A percentile compares a stretch with the other conserved stretches of the same genome.
Evolutionary conservation across 305 asterid species (phyloP).

Genomic region (Solanum hybrid): DNA sequence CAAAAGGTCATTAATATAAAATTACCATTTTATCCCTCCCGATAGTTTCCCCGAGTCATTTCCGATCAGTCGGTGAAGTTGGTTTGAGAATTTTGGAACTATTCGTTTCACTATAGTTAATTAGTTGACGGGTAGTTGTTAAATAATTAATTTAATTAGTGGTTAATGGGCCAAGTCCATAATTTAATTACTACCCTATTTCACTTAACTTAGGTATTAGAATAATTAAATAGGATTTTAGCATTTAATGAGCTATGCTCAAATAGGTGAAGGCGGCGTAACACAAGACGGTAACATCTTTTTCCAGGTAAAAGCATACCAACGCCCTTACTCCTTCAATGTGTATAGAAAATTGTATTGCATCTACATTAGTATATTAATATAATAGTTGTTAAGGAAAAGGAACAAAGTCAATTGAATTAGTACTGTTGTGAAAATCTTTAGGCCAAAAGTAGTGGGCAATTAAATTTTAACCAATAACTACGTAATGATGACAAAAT

Average conservation of each 20-base stretch:
- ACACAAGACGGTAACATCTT: neutral
- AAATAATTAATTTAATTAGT: too few species aligned
- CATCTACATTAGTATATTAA: neutral
- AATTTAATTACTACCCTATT: neutral
- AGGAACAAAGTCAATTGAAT: neutral
- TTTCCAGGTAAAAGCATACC: neutral
- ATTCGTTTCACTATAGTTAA: neutral
- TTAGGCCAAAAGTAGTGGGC: neutral
- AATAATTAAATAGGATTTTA: neutral
- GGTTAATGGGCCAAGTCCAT: neutral
- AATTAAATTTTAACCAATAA: neutral
- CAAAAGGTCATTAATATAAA: neutral
- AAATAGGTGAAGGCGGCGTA: neutral
- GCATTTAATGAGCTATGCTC: neutral
- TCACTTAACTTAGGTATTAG: neutral
- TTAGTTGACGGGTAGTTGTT: neutral
- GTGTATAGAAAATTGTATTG: neutral
- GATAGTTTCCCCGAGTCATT: neutral
- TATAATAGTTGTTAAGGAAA: neutral
- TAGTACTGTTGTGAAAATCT: neutral
- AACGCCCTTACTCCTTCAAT: neutral
- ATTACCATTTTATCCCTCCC: neutral
- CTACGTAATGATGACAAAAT: neutral
- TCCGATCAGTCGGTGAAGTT: neutral
- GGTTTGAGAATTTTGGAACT: neutral